Evolutionary conservation across 2,329 filamentous ascomycete genomes (phyloP).

Genomic region (Lecanoromycetidae sp.): DNA sequence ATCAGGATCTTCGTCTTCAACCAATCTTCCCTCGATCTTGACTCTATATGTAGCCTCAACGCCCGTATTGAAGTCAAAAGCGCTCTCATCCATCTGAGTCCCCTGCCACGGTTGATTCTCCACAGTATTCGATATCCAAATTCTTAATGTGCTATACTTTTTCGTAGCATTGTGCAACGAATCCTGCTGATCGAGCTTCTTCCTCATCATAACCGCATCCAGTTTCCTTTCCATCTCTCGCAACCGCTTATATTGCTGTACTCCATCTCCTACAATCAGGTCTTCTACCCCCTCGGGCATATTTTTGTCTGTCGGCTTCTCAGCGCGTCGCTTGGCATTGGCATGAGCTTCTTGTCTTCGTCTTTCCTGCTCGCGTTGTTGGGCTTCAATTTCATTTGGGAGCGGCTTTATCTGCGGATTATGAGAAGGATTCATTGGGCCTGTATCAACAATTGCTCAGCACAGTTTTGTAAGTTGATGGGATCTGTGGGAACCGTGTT

Average conservation of each 20-base stretch:
- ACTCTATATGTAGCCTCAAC: slow-evolving; percentile 73
- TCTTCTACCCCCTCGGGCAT: slow-evolving; percentile 83
- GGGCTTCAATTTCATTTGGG: neutral
- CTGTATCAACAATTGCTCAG: neutral
- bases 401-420: neutral
- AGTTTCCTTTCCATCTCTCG: slow-evolving; percentile 77
- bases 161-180: slow-evolving; percentile 62
- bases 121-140: slow-evolving; percentile 91
- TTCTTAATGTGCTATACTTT: slow-evolving; percentile 45
- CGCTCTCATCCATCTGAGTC: slow-evolving; percentile 54
- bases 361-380: neutral
- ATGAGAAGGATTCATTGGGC: slow-evolving; percentile 1
- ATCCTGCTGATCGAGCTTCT: slow-evolving; percentile 82
- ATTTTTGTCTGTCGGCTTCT: slow-evolving; percentile 88
- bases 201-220: slow-evolving; percentile 88
- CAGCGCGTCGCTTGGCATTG: slow-evolving; percentile 57
- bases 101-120: slow-evolving; percentile 92
- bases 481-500: neutral
- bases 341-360: neutral
- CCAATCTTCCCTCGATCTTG: slow-evolving; percentile 76
- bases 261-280: slow-evolving; percentile 68
- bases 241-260: slow-evolving; percentile 68
- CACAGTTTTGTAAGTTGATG: neutral
- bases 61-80: slow-evolving; percentile 69
- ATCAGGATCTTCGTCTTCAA: slow-evolving; percentile 62